Evolutionary conservation across 2,329 filamentous ascomycete genomes (phyloP).

Genomic region (Dothideomycetes sp.): DNA sequence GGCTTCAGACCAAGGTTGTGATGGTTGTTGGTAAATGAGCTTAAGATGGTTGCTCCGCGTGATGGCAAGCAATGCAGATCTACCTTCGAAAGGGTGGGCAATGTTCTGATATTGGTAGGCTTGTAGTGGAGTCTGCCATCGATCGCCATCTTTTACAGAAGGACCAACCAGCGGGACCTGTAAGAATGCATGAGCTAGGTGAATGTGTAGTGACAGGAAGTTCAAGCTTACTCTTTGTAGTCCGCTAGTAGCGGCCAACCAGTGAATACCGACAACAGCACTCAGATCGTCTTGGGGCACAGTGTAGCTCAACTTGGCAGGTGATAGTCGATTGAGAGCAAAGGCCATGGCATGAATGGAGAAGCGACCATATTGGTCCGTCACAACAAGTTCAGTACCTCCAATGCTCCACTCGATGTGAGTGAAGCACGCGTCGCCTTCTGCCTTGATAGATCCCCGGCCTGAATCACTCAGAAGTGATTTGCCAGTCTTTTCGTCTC

Average conservation of each 20-base stretch:
- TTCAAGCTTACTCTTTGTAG: conserved; percentile 18
- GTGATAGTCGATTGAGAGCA: conserved; percentile 61
- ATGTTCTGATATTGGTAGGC: conserved; percentile 58
- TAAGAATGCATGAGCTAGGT: conserved; percentile 21
- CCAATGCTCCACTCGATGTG: conserved; percentile 75
- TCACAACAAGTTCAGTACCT: conserved; percentile 69
- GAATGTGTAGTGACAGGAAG: too few species aligned
- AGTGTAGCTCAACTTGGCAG: conserved; percentile 54
- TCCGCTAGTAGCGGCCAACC: conserved; percentile 47
- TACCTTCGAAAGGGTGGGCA: conserved; percentile 58
- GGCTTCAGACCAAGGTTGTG: conserved; percentile 59
- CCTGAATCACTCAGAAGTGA: conserved; percentile 72
- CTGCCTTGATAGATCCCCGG: conserved; percentile 49
- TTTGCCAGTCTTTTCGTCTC: conserved; percentile 54
- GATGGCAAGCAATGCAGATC: conserved; percentile 65
- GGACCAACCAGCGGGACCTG: conserved; percentile 22
- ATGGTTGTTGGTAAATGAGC: conserved; percentile 67
- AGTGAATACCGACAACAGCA: conserved; percentile 73
- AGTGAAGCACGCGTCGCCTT: conserved; percentile 55
- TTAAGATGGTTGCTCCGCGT: conserved; percentile 64
- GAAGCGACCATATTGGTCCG: conserved; percentile 70
- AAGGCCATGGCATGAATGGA: conserved; percentile 61
- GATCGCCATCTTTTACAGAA: conserved; percentile 26
- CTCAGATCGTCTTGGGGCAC: conserved; percentile 55
- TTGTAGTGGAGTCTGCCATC: conserved; percentile 60